A percentile compares a stretch with the other conserved stretches of the same genome.
Evolutionary conservation across 1,139 yeast genomes (phyloP).

Genomic region (Protomyces arabidopsidicola): DNA sequence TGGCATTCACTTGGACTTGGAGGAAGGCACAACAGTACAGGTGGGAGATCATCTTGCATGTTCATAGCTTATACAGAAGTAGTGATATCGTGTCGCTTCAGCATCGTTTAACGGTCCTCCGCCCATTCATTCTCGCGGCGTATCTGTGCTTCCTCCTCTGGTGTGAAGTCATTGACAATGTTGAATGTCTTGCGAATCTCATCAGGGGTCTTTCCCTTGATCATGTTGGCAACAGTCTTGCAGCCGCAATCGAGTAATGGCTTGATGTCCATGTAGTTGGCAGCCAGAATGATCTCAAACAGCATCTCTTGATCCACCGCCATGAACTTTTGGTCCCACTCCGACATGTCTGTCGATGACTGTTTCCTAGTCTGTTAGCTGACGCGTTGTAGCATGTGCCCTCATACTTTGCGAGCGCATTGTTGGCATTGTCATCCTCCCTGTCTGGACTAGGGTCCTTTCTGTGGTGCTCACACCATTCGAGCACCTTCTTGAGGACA

Average conservation of each 20-base stretch:
- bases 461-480: constrained; percentile 96
- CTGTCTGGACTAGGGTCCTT: constrained; percentile 47
- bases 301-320: constrained; percentile 98
- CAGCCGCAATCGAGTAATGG: constrained; percentile 94
- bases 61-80: neutral
- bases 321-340: constrained; percentile 94
- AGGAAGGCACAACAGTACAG: neutral
- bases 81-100: neutral
- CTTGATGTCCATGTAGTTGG: constrained; percentile 88
- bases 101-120: constrained; percentile 66
- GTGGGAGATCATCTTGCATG: neutral
- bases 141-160: constrained; percentile 97
- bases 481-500: constrained; percentile 84
- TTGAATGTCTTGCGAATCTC: constrained; percentile 92
- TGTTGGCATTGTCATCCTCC: neutral
- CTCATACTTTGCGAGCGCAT: neutral
- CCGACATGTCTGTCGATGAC: constrained; percentile 53
- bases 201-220: constrained; percentile 90
- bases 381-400: neutral
- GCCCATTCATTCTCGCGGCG: constrained; percentile 81
- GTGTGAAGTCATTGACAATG: constrained; percentile 91
- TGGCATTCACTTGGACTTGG: constrained; percentile 11
- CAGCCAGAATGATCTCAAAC: constrained; percentile 86
- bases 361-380: constrained; percentile 40
- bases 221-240: constrained; percentile 97